Base-by-base conservation (phyloP, 2,329 filamentous ascomycete genomes). In the Pseudomassariella vexata region DNA sequence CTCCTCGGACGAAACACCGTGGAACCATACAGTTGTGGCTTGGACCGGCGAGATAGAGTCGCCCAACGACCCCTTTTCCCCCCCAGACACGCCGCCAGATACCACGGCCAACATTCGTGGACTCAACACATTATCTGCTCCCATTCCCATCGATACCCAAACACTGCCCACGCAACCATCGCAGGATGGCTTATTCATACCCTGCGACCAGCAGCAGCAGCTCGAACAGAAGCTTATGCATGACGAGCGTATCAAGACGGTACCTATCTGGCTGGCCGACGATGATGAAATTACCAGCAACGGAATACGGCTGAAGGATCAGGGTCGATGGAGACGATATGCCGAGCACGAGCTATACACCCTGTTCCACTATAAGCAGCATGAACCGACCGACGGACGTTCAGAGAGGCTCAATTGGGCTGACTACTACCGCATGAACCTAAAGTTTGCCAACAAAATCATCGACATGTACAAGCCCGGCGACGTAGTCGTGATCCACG, bases 291-390 rank as follows among this genome's bases (percentile, higher is more conserved):
- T 75, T 6, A 56, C 60, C 26, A 69, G 76, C 0, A 73, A 84
- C 21, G 84, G 86, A 23, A 75, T 89, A 31, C 66, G 75, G 22
- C 67, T 96, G 42, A 85, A 82, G 47, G 85, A 95, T 47, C 89
- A 95, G 63, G 69, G 71, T 19, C 73, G 88, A 42, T 96, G 92
- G 90, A 76, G 88, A 42, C 76, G 84, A 24, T 96, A 92, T 58
- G 87, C 89, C 11, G 88, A 95, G 63, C 80, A 89, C 52, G 85
- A 95, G 48, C 70, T 96, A 18, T 95, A 94, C 63, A 88, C 86
- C 1, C 73, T 95, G 8, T 88, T 95, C 55, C 90, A 96, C 61
- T 96, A 96, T 70, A 94, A 94, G 63, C 86, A 92, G 52, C 85
- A 94, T 52, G 86, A 89, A 55, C 87, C 90, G 2, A 85, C 80